These are phyloP conservation scores for Inga oerstediana DNA, from an alignment of 306 rosid genomes.

Conservation along the genomic window DNA sequence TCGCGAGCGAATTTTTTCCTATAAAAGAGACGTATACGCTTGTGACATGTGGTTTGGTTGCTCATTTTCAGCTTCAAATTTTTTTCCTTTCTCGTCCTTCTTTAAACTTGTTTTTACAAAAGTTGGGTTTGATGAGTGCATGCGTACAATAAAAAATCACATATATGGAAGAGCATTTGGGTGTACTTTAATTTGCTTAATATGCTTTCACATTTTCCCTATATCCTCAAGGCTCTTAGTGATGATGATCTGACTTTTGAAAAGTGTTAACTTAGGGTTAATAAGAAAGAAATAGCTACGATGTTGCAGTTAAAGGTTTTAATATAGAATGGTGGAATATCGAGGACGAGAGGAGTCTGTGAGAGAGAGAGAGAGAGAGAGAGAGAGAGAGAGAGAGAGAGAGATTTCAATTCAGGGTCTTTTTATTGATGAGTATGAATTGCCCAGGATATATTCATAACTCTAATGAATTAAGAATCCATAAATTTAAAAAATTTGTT, in stretches of 20 bases:
- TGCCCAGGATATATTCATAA: neutral
- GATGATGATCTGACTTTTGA: neutral
- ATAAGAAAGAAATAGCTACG: neutral
- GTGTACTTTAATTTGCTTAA: neutral
- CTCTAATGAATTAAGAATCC: neutral
- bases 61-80: slow-evolving; percentile 36
- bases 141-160: slow-evolving; percentile 19
- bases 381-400: no score
- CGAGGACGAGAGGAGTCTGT: neutral
- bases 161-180: neutral
- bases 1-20: slow-evolving; percentile 36
- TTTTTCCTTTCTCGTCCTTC: neutral
- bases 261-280: neutral
- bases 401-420: neutral
- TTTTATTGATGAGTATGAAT: neutral
- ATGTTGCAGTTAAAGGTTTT: neutral
- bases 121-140: slow-evolving; percentile 1
- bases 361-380: no score
- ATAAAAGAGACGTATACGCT: slow-evolving; percentile 31
- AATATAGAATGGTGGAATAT: neutral
- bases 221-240: neutral
- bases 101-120: neutral
- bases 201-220: neutral
- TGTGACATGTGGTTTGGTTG: slow-evolving; percentile 54
- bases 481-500: neutral